phyloP scores from a whole-genome alignment of 441 rosid genomes.

The Theobroma grandiflorum region DNA sequence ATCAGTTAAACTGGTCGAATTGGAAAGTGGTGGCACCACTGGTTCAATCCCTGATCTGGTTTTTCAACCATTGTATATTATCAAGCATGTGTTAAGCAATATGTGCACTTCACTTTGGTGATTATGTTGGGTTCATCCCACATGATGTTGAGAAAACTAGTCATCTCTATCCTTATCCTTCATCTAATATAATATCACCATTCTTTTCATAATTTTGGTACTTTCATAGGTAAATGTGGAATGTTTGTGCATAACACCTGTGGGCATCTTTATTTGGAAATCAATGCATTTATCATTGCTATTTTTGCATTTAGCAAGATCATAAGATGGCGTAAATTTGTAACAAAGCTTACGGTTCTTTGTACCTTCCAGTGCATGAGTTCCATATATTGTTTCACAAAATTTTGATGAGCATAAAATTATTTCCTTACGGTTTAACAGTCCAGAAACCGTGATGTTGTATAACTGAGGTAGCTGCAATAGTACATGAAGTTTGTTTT shows the following conservation, averaged over 20 bases:
- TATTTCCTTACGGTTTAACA: background rate
- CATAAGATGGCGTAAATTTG: constrained; percentile 5
- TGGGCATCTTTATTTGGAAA: background rate
- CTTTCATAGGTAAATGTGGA: constrained; percentile 16
- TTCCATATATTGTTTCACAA: background rate
- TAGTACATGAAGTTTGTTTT: background rate
- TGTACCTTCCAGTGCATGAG: background rate
- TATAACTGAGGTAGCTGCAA: constrained; percentile 10
- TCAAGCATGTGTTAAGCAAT: background rate
- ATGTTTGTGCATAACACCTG: background rate
- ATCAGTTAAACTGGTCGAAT: too few relatives aligned
- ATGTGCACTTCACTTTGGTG: background rate
- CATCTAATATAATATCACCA: background rate
- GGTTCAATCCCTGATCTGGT: too few relatives aligned
- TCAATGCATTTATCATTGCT: background rate
- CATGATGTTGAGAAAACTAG: constrained; percentile 7
- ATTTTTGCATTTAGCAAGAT: background rate
- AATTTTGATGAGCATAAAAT: constrained; percentile 8
- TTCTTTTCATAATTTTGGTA: constrained; percentile 10
- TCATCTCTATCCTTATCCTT: background rate
- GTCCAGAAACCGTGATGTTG: constrained; percentile 3
- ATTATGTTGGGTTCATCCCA: constrained; percentile 4
- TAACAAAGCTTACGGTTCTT: background rate
- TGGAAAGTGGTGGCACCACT: too few relatives aligned
- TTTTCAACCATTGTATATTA: background rate